Evolutionary conservation across 495 filamentous ascomycete species (phyloP), one percentile per base, ranked within the genome.

Genomic region (Penicillium canescens): DNA sequence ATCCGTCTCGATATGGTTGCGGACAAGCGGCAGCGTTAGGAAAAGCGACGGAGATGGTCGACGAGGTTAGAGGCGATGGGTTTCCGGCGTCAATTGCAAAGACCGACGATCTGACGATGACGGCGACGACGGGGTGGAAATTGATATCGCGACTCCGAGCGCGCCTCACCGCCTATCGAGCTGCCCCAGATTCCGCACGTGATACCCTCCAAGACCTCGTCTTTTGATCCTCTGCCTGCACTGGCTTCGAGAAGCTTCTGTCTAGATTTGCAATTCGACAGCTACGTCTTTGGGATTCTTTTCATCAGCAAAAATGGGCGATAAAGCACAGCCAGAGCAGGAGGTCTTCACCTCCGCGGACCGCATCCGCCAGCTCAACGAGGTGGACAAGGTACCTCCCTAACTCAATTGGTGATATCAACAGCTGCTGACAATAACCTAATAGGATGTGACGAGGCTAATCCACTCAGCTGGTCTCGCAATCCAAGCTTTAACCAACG

Each of bases 351-450:
- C 80, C 21, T 78, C 82, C 16, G 80, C 80, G 6, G 85, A 91
- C 62, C 87, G 86, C 47, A 92, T 96, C 51, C 81, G 84, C 46
- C 86, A 92, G 56, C 80, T 96, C 38, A 85, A 80, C 60, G 80
- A 85, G 14, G 87, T 93, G 45, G 89, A 94, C 70, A 76, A 83
- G 65, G 87, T 89, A 70, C 24, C 8, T 69, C 50, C 16, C 14
- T 21, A 28, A 10, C 11, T 20, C 13, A 26, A 28, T 36, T 44
- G 10, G 31, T 38, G 14, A 0, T 7, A 13, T 3, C 14, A 33
- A 11, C 9, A 34, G 8, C 34, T 24, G 41, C 46, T 50, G 24
- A 51, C 10, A 16, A 3, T 53, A 35, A 12, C 33, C 11, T 10
- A 20, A n/a, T 21, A 83, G 80, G 75, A 84, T 65, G 72, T 86